phyloP scores from a whole-genome alignment of 2,329 filamentous ascomycete genomes.

The Sporothrix humicola region DNA sequence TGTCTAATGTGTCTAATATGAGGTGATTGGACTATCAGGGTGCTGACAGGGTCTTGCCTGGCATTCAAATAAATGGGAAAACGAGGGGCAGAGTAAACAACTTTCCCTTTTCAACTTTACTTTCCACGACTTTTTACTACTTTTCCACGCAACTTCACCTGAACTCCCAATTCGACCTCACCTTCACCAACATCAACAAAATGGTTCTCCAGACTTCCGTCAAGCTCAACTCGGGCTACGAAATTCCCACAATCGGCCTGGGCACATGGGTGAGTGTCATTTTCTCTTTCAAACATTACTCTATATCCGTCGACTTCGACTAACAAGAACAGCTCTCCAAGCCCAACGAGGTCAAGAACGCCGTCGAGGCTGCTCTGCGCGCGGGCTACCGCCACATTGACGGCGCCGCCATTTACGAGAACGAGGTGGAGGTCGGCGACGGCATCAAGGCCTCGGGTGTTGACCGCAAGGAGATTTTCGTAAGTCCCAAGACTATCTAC shows the following conservation, averaged over 20 bases:
- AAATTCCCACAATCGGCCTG: slow-evolving; percentile 50
- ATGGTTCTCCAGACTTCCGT: slow-evolving; percentile 38
- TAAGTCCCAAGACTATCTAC: too few species aligned
- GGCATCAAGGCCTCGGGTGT: slow-evolving; percentile 35
- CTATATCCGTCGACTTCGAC: too few species aligned
- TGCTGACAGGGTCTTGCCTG: not conserved
- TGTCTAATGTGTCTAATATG: not conserved
- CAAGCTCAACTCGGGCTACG: slow-evolving; percentile 38
- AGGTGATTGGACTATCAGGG: not conserved
- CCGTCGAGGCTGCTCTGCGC: slow-evolving; percentile 54
- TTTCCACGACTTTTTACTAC: not conserved
- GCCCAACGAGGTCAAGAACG: slow-evolving; percentile 51
- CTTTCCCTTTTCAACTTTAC: not conserved
- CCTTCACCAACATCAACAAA: not conserved
- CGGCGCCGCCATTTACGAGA: slow-evolving; percentile 55
- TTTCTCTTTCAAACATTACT: not conserved
- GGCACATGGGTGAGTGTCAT: slow-evolving; percentile 49
- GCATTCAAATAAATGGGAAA: not conserved
- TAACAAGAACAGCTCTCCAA: slow-evolving; percentile 35
- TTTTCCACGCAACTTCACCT: not conserved
- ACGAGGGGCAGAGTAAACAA: not conserved
- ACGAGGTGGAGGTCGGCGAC: slow-evolving; percentile 40
- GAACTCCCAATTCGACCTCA: not conserved
- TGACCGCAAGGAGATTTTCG: slow-evolving; percentile 42
- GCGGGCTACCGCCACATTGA: slow-evolving; percentile 55